These are phyloP conservation scores for Aspergillus texensis DNA, from an alignment of 2,329 filamentous ascomycete genomes.

Conservation along the genomic window DNA sequence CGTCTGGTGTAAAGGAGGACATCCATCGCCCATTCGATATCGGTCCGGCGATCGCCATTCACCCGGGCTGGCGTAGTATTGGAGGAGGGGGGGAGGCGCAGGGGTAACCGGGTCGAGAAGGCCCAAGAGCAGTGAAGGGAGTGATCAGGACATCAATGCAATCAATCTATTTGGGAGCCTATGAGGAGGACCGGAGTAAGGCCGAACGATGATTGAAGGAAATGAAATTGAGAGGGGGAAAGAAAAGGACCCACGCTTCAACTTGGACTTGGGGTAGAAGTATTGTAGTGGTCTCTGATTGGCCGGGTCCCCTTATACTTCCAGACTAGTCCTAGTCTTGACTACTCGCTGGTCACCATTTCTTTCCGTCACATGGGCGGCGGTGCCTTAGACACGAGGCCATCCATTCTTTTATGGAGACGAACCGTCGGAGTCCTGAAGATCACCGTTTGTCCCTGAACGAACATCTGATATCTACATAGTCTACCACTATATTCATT, in stretches of 20 bases:
- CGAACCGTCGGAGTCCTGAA: conserved; percentile 3
- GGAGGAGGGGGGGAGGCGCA: background rate
- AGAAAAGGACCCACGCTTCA: background rate
- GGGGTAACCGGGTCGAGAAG: background rate
- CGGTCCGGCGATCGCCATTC: conserved; percentile 1
- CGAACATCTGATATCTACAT: background rate
- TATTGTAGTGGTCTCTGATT: background rate
- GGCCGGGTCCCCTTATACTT: background rate
- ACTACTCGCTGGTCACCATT: background rate
- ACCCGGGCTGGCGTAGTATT: background rate
- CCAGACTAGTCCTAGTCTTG: too few species aligned
- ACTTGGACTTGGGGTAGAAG: background rate
- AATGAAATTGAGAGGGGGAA: background rate
- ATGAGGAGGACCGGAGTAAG: background rate
- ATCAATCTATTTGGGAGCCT: conserved; percentile 3
- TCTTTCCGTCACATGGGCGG: background rate
- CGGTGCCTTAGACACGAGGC: background rate
- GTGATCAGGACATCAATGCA: too few species aligned
- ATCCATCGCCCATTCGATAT: background rate
- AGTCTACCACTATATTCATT: too few species aligned
- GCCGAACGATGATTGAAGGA: conserved; percentile 1
- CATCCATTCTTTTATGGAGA: background rate
- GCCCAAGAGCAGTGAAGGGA: background rate
- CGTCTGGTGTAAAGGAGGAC: background rate
- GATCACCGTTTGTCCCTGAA: conserved; percentile 1